Base-by-base conservation (phyloP, 768 basidiomycete genomes). In the Suillus tomentosus region DNA sequence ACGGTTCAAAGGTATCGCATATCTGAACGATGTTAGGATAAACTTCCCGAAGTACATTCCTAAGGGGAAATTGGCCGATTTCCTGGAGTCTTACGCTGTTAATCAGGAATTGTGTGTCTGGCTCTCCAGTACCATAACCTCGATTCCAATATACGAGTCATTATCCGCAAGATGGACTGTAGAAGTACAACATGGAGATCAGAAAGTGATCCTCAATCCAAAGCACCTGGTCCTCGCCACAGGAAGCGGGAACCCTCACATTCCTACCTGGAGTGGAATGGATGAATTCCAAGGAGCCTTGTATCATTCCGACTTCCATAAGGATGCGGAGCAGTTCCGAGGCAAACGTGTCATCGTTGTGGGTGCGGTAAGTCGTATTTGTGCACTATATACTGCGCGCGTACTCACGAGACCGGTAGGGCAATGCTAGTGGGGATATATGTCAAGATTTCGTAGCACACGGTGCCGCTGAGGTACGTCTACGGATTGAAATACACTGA, bases 311-410 rank as follows among this genome's bases (percentile, higher is more conserved):
- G 76, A 76, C 3, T 64, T 77, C 27, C 82, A 84, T 70, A 81
- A 77, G 36, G 74, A 74, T 27, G 83, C 83, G 0, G 64, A 71
- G 3, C 82, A 80, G 22, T 81, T 82, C 67, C 66, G 71, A 13
- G 86, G 85, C 9, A 87, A 88, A 78, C 86, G 84, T 65, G 85
- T 84, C 4, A 79, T 88, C 3, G 79, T 88, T 11, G 77, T 90
- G 9, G 87, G 87, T 3, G 55, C 37, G 55, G 55, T 56, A 24
- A 56, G 37, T 56, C 55, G 4, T 24, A 22, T 13, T 0, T 37
- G 11, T 37, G 36, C 22, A 56, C 37, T 39, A 14, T 3, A 22
- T 15, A 15, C 14, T 56, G 3, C 8, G 7, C 0, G 7, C 11
- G 3, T 17, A 15, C 55, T 39, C 14, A 56, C 37, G 36, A 56